Evolutionary conservation across 2,329 filamentous ascomycete species (phyloP).

Genomic region (Corinectria fuckeliana): DNA sequence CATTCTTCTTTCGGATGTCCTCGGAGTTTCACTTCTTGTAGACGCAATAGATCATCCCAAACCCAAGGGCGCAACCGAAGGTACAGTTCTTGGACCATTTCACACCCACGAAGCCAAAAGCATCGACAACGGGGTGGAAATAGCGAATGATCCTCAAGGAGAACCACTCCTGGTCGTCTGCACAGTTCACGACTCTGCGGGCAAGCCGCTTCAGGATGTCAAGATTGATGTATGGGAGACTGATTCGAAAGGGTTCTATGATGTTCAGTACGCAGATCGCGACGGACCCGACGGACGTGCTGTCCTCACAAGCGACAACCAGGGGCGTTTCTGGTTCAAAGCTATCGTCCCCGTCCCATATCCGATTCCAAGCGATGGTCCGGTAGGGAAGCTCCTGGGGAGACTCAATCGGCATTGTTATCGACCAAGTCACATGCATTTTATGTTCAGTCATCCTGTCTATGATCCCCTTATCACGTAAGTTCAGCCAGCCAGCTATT

Average conservation of each 20-base stretch:
- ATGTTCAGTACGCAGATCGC: constrained; percentile 71
- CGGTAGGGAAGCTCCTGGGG: constrained; percentile 75
- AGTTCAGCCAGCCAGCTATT: not conserved
- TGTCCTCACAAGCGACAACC: constrained; percentile 34
- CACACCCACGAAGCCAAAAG: constrained; percentile 73
- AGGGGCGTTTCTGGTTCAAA: constrained; percentile 72
- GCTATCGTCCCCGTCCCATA: constrained; percentile 85
- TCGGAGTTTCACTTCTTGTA: constrained; percentile 76
- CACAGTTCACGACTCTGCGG: constrained; percentile 66
- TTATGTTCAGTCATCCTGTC: constrained; percentile 71
- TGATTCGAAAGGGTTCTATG: constrained; percentile 76
- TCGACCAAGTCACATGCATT: constrained; percentile 81
- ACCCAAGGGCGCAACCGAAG: constrained; percentile 69
- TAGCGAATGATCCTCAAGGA: constrained; percentile 69
- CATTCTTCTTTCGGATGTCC: constrained; percentile 76
- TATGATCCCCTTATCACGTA: not conserved
- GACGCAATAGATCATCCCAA: constrained; percentile 81
- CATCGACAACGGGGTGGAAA: constrained; percentile 57
- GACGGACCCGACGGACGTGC: constrained; percentile 45
- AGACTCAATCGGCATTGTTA: constrained; percentile 72
- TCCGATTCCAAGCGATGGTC: constrained; percentile 82
- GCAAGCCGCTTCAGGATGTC: constrained; percentile 64
- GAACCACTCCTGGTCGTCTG: constrained; percentile 71
- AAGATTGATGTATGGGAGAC: constrained; percentile 83
- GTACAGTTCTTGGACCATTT: constrained; percentile 78